Evolutionary conservation across 2,329 filamentous ascomycete genomes (phyloP).

Genomic region (Colletotrichum sp.): DNA sequence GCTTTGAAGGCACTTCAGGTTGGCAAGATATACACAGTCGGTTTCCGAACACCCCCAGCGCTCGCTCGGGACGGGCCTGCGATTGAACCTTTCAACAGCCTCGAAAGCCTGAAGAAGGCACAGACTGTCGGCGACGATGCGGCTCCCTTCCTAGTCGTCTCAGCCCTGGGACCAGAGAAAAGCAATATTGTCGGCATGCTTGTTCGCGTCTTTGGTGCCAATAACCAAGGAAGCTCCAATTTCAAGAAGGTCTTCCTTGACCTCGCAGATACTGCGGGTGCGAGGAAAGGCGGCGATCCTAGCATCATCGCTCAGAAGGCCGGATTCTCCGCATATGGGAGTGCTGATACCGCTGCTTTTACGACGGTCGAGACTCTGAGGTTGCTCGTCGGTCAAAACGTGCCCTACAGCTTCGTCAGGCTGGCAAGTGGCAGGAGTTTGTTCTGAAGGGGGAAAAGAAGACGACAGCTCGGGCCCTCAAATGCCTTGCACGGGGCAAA

Average conservation of each 20-base stretch:
- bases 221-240: conserved; percentile 37
- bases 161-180: conserved; percentile 79
- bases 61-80: conserved; percentile 68
- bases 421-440: conserved; percentile 64
- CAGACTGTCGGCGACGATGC: conserved; percentile 52
- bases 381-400: conserved; percentile 82
- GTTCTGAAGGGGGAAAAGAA: conserved; percentile 38
- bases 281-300: conserved; percentile 70
- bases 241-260: conserved; percentile 79
- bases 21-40: conserved; percentile 82
- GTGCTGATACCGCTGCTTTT: conserved; percentile 81
- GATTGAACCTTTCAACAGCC: conserved; percentile 80
- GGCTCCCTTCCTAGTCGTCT: conserved; percentile 82
- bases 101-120: conserved; percentile 65
- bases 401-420: conserved; percentile 85
- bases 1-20: conserved; percentile 78
- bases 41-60: conserved; percentile 69
- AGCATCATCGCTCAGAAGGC: conserved; percentile 72
- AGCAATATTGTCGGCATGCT: conserved; percentile 79
- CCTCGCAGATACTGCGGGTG: conserved; percentile 66
- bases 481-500: neutral
- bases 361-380: conserved; percentile 83
- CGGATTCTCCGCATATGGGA: conserved; percentile 81
- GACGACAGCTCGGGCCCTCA: neutral
- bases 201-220: conserved; percentile 70